Percentiles rank a stretch among this genome's conserved stretches.
phyloP scores from a whole-genome alignment of 352 stramenopile species.

The Pythium vanterpoolii region DNA sequence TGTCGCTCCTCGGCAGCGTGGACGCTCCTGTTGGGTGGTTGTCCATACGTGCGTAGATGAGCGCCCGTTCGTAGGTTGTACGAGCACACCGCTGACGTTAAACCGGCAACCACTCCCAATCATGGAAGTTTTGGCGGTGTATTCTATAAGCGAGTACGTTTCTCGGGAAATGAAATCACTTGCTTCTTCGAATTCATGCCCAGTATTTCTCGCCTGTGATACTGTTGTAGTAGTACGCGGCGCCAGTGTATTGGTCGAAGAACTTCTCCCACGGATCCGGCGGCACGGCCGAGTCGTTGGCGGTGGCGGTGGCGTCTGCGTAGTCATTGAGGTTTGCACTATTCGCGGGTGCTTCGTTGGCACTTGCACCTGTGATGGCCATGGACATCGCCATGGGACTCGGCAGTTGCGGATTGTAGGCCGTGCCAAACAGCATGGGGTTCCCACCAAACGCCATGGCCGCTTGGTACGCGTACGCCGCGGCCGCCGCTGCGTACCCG shows the following conservation, averaged over 20 bases:
- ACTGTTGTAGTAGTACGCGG: conserved; percentile 88
- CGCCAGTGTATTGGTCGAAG: conserved; percentile 83
- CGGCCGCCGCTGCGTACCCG: conserved; percentile 36
- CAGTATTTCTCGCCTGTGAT: conserved; percentile 85
- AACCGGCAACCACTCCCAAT: too few species aligned
- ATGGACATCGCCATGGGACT: conserved; percentile 32
- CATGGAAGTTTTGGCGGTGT: too few species aligned
- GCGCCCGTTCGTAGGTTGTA: too few species aligned
- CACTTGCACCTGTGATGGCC: not conserved
- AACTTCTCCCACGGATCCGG: conserved; percentile 82
- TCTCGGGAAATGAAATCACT: too few species aligned
- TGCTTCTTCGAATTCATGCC: conserved; percentile 39
- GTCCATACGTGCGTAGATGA: too few species aligned
- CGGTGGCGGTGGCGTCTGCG: not conserved
- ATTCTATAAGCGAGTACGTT: too few species aligned
- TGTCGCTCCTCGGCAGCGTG: too few species aligned
- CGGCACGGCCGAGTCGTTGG: conserved; percentile 18
- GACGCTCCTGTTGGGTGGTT: too few species aligned
- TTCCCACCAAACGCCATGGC: conserved; percentile 39
- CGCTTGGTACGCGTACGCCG: conserved; percentile 58
- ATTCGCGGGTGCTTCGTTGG: not conserved
- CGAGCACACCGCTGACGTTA: too few species aligned
- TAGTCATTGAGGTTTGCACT: not conserved
- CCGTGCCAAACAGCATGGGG: conserved; percentile 43
- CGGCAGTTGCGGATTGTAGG: conserved; percentile 41